A percentile compares a stretch with the other conserved stretches of the same genome.
Conservation (phyloP, 129 eudicot genomes). For the Artemisia argyi region DNA sequence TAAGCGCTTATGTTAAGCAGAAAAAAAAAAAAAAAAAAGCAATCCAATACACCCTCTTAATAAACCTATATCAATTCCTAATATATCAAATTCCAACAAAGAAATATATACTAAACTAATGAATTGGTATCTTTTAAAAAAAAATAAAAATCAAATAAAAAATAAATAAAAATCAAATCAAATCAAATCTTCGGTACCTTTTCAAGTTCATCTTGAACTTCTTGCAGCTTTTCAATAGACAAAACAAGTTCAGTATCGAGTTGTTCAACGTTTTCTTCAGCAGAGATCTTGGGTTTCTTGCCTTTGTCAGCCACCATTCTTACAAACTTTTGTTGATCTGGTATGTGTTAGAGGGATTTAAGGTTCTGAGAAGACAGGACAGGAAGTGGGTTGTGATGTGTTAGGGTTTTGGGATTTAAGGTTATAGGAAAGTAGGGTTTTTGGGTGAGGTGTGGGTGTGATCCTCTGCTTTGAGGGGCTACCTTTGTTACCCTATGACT, state of each 20-base stretch:
- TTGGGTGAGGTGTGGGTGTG: neutral
- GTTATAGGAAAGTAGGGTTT: conserved; percentile 19
- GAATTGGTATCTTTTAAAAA: neutral
- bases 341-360: too few species aligned
- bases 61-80: too few species aligned
- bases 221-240: conserved; percentile 82
- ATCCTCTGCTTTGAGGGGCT: neutral
- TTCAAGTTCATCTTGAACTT: conserved; percentile 89
- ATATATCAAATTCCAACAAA: too few species aligned
- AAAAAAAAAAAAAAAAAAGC: too few species aligned
- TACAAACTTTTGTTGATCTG: conserved; percentile 1
- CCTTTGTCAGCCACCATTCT: conserved; percentile 79
- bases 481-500: neutral
- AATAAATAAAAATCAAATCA: too few species aligned
- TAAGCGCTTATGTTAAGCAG: too few species aligned
- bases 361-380: neutral
- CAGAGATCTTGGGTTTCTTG: conserved; percentile 65
- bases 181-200: conserved; percentile 39
- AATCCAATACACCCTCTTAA: too few species aligned
- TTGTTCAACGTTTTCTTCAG: conserved; percentile 42
- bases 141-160: neutral
- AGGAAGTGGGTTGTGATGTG: conserved; percentile 9
- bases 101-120: neutral
- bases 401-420: conserved; percentile 14
- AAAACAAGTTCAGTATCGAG: conserved; percentile 60